A percentile compares a stretch with the other conserved stretches of the same genome.
phyloP scores from a whole-genome alignment of 495 filamentous ascomycete genomes.

The Xylaria telfairii region DNA sequence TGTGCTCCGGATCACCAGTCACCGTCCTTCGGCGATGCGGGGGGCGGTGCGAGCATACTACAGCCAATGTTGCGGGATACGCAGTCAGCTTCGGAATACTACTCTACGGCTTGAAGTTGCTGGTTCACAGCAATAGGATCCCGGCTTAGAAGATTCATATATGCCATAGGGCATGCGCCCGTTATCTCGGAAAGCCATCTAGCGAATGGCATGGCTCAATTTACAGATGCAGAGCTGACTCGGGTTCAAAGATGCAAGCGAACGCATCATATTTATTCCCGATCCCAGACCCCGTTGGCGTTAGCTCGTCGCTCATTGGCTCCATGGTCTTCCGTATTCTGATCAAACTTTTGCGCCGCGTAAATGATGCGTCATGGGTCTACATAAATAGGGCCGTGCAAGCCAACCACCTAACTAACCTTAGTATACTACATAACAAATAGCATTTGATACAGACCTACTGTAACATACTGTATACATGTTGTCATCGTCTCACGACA shows the following conservation, averaged over 20 bases:
- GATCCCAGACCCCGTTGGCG: not conserved
- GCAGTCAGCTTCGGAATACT: constrained; percentile 18
- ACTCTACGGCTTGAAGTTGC: not conserved
- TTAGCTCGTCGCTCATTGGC: not conserved
- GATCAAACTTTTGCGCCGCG: not conserved
- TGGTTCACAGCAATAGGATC: not conserved
- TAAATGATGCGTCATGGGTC: not conserved
- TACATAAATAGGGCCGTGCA: too few species aligned
- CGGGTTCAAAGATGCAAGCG: not conserved
- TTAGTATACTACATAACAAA: too few species aligned
- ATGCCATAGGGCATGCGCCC: not conserved
- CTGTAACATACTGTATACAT: not conserved
- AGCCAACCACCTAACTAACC: too few species aligned
- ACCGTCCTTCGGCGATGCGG: not conserved
- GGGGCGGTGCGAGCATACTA: not conserved
- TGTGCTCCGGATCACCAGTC: not conserved
- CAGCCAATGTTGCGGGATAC: not conserved
- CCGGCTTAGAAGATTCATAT: not conserved
- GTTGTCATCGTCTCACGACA: not conserved
- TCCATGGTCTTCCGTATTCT: not conserved
- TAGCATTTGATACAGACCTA: not conserved
- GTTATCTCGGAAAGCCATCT: not conserved
- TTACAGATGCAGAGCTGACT: not conserved
- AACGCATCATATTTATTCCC: not conserved
- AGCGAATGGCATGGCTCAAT: not conserved